Conservation (phyloP, 768 basidiomycete species). For the Kwoniella shandongensis region DNA sequence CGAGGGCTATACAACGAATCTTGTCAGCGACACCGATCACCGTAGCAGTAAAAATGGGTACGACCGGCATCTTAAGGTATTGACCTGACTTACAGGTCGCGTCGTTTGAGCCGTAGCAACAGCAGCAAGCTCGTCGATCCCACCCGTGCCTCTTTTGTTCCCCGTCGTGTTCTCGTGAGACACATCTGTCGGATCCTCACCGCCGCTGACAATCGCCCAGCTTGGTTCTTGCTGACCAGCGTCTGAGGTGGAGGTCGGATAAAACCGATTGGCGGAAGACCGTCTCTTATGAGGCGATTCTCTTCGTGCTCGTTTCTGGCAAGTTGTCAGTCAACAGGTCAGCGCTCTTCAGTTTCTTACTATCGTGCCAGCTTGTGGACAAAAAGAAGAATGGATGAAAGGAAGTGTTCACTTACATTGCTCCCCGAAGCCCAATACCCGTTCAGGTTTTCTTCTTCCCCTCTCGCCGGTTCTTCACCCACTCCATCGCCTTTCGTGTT, state of each 20-base stretch:
- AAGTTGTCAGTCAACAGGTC: background rate
- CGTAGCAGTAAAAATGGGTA: background rate
- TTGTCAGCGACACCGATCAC: background rate
- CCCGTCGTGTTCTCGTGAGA: background rate
- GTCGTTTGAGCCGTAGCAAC: constrained; percentile 8
- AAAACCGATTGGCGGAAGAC: background rate
- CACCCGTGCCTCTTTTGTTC: background rate
- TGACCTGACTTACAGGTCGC: constrained; percentile 1
- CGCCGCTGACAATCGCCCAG: background rate
- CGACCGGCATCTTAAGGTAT: background rate
- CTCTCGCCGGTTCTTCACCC: constrained; percentile 31
- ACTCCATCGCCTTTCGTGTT: background rate
- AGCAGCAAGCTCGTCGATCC: constrained; percentile 18
- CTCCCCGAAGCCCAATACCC: constrained; percentile 19
- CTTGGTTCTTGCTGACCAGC: background rate
- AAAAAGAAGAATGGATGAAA: background rate
- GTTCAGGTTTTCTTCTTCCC: constrained; percentile 44
- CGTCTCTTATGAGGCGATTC: constrained; percentile 17
- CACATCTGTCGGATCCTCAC: too few species aligned
- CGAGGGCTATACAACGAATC: background rate
- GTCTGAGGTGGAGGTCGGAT: background rate
- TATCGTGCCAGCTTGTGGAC: background rate
- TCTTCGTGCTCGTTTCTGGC: constrained; percentile 17
- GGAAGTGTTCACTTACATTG: constrained; percentile 1
- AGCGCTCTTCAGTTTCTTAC: background rate